Percentiles rank a stretch among this genome's conserved stretches.
phyloP scores from a whole-genome alignment of 345 rosid species.

The Salix arbutifolia region DNA sequence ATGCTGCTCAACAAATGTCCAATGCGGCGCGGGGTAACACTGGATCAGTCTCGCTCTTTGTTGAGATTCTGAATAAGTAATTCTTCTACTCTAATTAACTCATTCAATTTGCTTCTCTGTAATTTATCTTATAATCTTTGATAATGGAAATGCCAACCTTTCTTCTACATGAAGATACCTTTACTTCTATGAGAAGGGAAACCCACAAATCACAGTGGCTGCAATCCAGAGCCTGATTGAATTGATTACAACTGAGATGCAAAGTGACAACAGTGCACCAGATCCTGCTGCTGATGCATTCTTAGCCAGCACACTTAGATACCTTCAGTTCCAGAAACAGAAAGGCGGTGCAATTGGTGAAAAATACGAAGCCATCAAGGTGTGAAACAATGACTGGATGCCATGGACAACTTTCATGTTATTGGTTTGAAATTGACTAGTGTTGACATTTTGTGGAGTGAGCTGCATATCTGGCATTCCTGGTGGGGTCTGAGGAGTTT shows the following conservation, averaged over 20 bases:
- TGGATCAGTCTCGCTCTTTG: conserved; percentile 73
- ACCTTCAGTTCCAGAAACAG: conserved; percentile 88
- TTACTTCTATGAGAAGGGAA: conserved; percentile 88
- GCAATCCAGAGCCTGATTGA: conserved; percentile 78
- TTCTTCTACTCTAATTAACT: neutral
- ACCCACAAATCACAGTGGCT: conserved; percentile 62
- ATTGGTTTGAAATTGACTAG: neutral
- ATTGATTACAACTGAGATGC: conserved; percentile 68
- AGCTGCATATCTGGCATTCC: neutral
- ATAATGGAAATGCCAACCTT: neutral
- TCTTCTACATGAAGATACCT: conserved; percentile 53
- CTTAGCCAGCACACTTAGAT: conserved; percentile 67
- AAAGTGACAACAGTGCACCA: conserved; percentile 52
- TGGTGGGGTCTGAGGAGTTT: neutral
- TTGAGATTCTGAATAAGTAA: conserved; percentile 97
- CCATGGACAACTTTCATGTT: neutral
- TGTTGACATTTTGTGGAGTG: neutral
- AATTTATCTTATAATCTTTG: neutral
- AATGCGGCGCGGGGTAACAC: conserved; percentile 70
- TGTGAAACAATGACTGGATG: conserved; percentile 24
- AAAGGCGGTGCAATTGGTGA: conserved; percentile 88
- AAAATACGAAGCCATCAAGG: conserved; percentile 67
- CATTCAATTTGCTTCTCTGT: neutral
- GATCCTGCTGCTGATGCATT: conserved; percentile 78
- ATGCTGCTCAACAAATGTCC: conserved; percentile 89